Base-by-base conservation (phyloP, 345 rosid species). In the Cardamine chenopodiifolia region DNA sequence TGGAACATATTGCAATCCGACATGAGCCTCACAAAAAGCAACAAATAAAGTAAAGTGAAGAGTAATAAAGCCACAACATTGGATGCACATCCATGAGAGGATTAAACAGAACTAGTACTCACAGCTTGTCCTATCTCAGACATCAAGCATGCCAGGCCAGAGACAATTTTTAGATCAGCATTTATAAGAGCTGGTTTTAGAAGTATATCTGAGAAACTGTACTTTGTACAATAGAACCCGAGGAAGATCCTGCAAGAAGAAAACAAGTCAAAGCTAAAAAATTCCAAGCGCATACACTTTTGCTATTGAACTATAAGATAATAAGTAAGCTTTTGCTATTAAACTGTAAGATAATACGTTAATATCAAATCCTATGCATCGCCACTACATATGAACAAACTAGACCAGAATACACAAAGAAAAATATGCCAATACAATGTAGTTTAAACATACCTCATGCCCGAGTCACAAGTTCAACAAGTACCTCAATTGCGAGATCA, bases 121-220 rank as follows among this genome's bases (percentile, higher is more conserved):
- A 94, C 97, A 62, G 98, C 97, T 81, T 91, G 98, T 73, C 98
- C 97, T 62, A 94, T 91, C 81, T 94, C 96, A 35, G 97, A 88
- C 89, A 94, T 79, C 84, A 94, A 84, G 80, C 90, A 86, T 18
- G 95, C 90, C 50, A 94, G 88, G 73, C 98, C 98, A 80, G 85
- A 85, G 73, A 91, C 83, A 60, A 91, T 82, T 84, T 82, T 87
- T 66, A 80, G 90, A 80, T 91, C 93, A 73, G 88, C 86, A 73
- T 83, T 88, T 34, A 78, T 76, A 59, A 91, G 92, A 65, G 96
- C 96, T 22, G 94, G 92, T 42, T 86, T 75, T 74, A 93, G 92
- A 68, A 91, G 95, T 56, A 83, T 60, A 61, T 89, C 85, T 87
- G 78, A 93, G 94, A 61, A 87, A 85, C 62, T 81, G 95, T 66